Evolutionary conservation across 768 basidiomycete species (phyloP), one percentile per base, ranked within the genome.

Genomic region (Mycena maculata): DNA sequence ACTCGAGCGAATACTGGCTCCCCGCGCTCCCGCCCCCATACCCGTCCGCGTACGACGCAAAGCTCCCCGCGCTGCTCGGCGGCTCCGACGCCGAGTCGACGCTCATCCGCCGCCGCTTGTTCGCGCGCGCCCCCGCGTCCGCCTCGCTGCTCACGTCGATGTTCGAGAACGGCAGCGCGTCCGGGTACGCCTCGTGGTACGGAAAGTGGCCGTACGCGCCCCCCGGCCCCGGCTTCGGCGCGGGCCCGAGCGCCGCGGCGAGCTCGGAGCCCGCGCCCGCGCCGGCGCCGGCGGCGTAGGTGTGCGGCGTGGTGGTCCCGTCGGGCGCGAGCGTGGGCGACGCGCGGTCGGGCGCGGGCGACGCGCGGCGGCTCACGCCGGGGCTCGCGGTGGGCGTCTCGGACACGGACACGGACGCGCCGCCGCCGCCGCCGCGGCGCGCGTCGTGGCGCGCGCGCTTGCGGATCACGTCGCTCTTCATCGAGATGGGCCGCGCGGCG

Each of bases 391-490:
- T 92, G 0, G 90, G 90, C 0, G 91, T 92, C 65, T 92, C 91
- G 52, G 89, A 85, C 53, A 65, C 60, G 31, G 68, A 61, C 53
- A 54, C 48, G 23, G 76, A 45, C 81, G 80, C 81, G 18, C 85
- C 85, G 58, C 80, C 71, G 22, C 90, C 81, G 18, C 85, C 85
- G 58, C 80, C 71, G 22, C 90, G 86, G 38, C 92, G 87, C 23
- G 91, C 90, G 65, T 94, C 92, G 71, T 94, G 92, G 1, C 93
- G 84, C 2, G 93, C 92, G 42, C 94, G 90, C 75, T 95, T 95
- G 67, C 93, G 91, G 70, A 95, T 93, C 38, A 94, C 89, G 69
- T 95, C 94, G 5, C 92, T 94, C 76, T 95, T 95, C 93, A 95
- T 95, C 10, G 92, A 93, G 67, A 94, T 93, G 2, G 94, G 94